A percentile compares a stretch with the other conserved stretches of the same genome.
phyloP scores from a whole-genome alignment of 1,139 yeast species.

The Ogataea hybrid region DNA sequence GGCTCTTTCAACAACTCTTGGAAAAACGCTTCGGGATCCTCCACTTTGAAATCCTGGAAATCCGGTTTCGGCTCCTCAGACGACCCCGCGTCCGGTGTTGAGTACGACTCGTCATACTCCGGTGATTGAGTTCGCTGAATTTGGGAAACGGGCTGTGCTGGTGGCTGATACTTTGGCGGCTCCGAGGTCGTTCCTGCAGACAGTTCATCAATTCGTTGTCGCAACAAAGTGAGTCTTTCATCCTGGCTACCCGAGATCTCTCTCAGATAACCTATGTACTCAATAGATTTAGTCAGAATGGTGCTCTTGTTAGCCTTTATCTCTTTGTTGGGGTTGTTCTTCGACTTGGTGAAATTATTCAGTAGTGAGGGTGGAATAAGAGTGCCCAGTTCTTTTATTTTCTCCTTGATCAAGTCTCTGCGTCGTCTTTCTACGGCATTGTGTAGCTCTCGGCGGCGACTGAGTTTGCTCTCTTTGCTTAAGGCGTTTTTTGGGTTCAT shows the following conservation, averaged over 20 bases:
- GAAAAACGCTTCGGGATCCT: constrained; percentile 14
- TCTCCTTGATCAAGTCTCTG: constrained; percentile 72
- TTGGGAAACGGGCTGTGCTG: background rate
- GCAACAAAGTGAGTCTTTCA: constrained; percentile 34
- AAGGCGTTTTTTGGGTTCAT: constrained; percentile 44
- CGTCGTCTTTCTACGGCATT: constrained; percentile 81
- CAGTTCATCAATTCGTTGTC: constrained; percentile 36
- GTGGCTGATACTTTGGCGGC: background rate
- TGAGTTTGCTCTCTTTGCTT: constrained; percentile 66
- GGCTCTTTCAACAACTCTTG: constrained; percentile 12
- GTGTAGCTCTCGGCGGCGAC: constrained; percentile 72
- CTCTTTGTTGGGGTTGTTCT: constrained; percentile 49
- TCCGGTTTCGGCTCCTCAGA: constrained; percentile 5
- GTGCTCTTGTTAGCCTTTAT: constrained; percentile 72
- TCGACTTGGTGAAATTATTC: constrained; percentile 42
- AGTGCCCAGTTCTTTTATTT: constrained; percentile 68
- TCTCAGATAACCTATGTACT: constrained; percentile 57
- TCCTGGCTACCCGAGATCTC: constrained; percentile 43
- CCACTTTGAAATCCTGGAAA: constrained; percentile 9
- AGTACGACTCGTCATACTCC: constrained; percentile 4
- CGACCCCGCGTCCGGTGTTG: background rate
- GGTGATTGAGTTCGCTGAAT: background rate
- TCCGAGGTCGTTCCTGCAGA: constrained; percentile 1
- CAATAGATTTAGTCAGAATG: constrained; percentile 65
- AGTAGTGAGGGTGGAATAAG: constrained; percentile 71